Evolutionary conservation across 495 filamentous ascomycete species (phyloP).

Genomic region (Achaetomiella virescens): DNA sequence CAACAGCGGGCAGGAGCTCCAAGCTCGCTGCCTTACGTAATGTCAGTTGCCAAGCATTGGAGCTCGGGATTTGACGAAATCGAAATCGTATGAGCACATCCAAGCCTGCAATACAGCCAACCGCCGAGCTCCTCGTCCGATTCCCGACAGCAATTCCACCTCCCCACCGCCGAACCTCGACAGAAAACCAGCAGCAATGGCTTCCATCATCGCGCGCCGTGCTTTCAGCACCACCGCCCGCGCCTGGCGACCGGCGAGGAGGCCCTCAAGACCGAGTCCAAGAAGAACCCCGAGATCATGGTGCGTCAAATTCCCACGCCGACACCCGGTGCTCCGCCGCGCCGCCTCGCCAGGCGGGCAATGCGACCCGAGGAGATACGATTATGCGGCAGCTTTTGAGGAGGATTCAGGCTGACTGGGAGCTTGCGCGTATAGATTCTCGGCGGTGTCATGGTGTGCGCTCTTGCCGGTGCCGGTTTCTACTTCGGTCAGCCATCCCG

Average conservation of each 20-base stretch:
- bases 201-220: slow-evolving; percentile 43
- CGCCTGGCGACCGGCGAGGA: slow-evolving; percentile 36
- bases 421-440: slow-evolving; percentile 57
- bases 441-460: slow-evolving; percentile 82
- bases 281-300: slow-evolving; percentile 49
- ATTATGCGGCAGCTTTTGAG: not conserved
- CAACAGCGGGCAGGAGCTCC: not conserved
- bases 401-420: slow-evolving; percentile 17
- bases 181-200: slow-evolving; percentile 31
- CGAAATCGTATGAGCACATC: slow-evolving; percentile 18
- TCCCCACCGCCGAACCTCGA: not conserved
- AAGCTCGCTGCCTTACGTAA: slow-evolving; percentile 14
- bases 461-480: slow-evolving; percentile 82
- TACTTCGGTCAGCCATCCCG: slow-evolving; percentile 55
- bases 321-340: not conserved
- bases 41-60: slow-evolving; percentile 2
- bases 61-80: slow-evolving; percentile 17
- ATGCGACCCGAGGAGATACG: not conserved
- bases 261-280: slow-evolving; percentile 41
- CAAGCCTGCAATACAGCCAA: slow-evolving; percentile 13
- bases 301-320: slow-evolving; percentile 31
- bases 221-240: slow-evolving; percentile 44
- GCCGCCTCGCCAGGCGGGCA: not conserved
- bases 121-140: slow-evolving; percentile 6
- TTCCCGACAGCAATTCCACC: slow-evolving; percentile 12